Base-by-base conservation (phyloP, 1,284 basidiomycete species). In the Blastosporella zonata region DNA sequence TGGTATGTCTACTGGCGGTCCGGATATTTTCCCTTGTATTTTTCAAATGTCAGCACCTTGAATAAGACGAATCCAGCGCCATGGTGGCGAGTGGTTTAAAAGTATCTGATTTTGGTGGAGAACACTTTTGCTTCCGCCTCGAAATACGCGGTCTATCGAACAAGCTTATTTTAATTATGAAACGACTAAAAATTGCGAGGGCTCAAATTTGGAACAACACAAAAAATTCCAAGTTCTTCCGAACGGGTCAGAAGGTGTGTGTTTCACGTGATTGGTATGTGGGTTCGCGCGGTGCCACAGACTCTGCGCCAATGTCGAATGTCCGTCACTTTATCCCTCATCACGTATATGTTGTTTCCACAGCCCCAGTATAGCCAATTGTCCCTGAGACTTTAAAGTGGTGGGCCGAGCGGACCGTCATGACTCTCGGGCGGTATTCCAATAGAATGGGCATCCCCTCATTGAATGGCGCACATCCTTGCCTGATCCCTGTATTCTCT, bases 381-480 rank as follows among this genome's bases (percentile, higher is more conserved):
- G 27, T 10, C 21, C 20, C n/a, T 10, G 23, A 31, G 34, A 4
- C 22, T 21, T 13, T 21, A 13, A 17, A 22, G 20, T n/a, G 6
- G 29, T 44, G 52, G 47, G 7, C 56, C 56, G 56, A 40, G 34
- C 56, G 56, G 56, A 31, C 54, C 56, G 56, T 18, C 21, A 9
- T 15, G 5, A 27, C n/a, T 13, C 29, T 31, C 6, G 27, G 35
- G 35, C n/a, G 15, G 39, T 47, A 31, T 21, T 43, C 25, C 6
- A 27, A 27, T 27, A 9, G 25, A 17, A 17, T 15, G n/a, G n/a
- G 33, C 33, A 12, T 31, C 29, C 29, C 13, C 12, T 31, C 29
- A 9, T 31, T 31, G n/a, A n/a, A n/a, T n/a, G n/a, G n/a, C n/a
- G n/a, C n/a, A n/a, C n/a, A n/a, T 27, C 25, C 25, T 27, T 10